Percentiles rank a stretch among this genome's conserved stretches.
phyloP scores from a whole-genome alignment of 371 early-diverging fungal genomes.

The Coemansia sp. region DNA sequence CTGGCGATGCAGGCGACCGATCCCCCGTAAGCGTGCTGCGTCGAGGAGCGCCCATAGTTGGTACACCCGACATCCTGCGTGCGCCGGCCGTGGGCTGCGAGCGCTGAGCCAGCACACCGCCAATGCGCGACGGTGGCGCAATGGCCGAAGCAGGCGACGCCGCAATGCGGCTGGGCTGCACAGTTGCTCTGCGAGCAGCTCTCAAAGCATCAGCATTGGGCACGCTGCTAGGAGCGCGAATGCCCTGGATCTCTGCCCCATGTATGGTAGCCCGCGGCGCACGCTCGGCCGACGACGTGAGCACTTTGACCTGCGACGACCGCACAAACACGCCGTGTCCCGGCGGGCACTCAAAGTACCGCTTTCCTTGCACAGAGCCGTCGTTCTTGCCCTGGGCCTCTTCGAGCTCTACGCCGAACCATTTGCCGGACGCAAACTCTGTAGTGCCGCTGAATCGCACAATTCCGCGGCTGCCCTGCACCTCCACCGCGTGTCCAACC shows the following conservation, averaged over 20 bases:
- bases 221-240: conserved; percentile 1
- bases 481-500: conserved; percentile 52
- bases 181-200: conserved; percentile 19
- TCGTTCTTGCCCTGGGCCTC: conserved; percentile 75
- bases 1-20: conserved; percentile 11
- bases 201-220: conserved; percentile 15
- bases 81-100: background rate
- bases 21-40: conserved; percentile 22
- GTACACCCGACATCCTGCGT: conserved; percentile 12
- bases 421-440: conserved; percentile 65
- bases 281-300: conserved; percentile 36
- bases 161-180: conserved; percentile 24
- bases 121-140: conserved; percentile 15
- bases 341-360: conserved; percentile 70
- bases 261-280: conserved; percentile 35
- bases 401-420: conserved; percentile 83
- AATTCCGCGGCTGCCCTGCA: conserved; percentile 69
- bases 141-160: conserved; percentile 1
- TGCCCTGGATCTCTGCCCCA: conserved; percentile 22
- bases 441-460: conserved; percentile 71
- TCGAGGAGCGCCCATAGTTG: conserved; percentile 3
- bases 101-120: conserved; percentile 16
- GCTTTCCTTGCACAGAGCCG: conserved; percentile 67
- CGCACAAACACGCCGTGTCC: conserved; percentile 73
- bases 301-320: conserved; percentile 64